Percentiles rank a stretch among this genome's conserved stretches.
These are phyloP conservation scores for Fusarium annulatum DNA, from an alignment of 2,329 filamentous ascomycete genomes.

Conservation along the genomic window DNA sequence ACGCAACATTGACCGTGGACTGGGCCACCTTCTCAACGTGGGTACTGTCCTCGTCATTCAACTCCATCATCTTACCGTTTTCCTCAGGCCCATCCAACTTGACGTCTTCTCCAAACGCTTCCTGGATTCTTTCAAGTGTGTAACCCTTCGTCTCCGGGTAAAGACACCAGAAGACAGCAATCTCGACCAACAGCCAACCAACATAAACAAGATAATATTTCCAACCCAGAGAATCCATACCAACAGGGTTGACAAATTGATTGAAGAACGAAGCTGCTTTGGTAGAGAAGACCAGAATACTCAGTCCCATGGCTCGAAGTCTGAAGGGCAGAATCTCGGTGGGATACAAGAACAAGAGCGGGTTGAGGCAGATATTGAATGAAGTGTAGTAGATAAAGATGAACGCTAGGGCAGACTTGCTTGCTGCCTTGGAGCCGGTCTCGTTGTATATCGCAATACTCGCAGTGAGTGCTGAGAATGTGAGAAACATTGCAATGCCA, in stretches of 20 bases:
- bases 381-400: slow-evolving; percentile 34
- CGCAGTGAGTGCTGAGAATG: slow-evolving; percentile 21
- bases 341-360: slow-evolving; percentile 20
- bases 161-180: slow-evolving; percentile 51
- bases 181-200: slow-evolving; percentile 37
- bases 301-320: slow-evolving; percentile 27
- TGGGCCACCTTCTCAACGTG: neutral
- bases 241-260: slow-evolving; percentile 34
- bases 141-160: slow-evolving; percentile 57
- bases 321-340: slow-evolving; percentile 29
- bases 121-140: slow-evolving; percentile 43
- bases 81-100: slow-evolving; percentile 9
- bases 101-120: slow-evolving; percentile 24
- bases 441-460: slow-evolving; percentile 29
- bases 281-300: slow-evolving; percentile 20
- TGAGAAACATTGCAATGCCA: slow-evolving; percentile 23
- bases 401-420: slow-evolving; percentile 25
- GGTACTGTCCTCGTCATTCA: neutral
- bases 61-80: neutral
- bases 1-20: neutral
- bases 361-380: slow-evolving; percentile 29
- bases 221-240: slow-evolving; percentile 42
- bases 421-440: slow-evolving; percentile 20
- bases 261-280: slow-evolving; percentile 32
- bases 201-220: slow-evolving; percentile 43